Evolutionary conservation across 192 early-diverging fungal genomes (phyloP), one percentile per base, ranked within the genome.

Genomic region (Blastocladiella britannica): DNA sequence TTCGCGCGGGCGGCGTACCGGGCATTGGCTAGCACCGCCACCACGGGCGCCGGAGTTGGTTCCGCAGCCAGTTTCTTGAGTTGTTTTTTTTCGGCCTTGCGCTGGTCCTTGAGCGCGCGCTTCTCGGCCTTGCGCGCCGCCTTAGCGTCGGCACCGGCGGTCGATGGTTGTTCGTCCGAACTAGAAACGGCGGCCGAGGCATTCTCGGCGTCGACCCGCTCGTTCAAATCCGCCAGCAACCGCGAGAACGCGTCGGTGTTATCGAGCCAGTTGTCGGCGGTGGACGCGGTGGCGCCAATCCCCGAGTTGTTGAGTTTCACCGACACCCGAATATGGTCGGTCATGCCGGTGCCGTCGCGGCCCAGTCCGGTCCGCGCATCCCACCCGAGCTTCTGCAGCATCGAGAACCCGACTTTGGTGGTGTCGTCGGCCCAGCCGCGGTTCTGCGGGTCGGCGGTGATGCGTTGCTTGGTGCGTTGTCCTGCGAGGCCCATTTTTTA

Each of bases 331-430:
- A 97, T 76, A 62, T 97, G 84, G 43, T 87, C 82, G 51, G 74
- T 73, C 37, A 66, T 63, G 58, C 94, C 94, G 61, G 90, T 80
- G 63, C 88, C 85, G 54, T 92, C 84, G 24, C 71, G 70, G 9
- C 94, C 94, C 1, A 97, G 73, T 12, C 94, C 94, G 59, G 89
- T 91, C 37, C 91, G 91, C 27, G 85, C 86, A 23, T 71, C 65
- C 94, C 94, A 97, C 0, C 94, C 94, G 91, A 97, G 93, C 62
- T 93, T 91, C 58, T 81, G 68, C 51, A 97, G 75, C 83, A 97
- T 86, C 55, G 81, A 80, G 66, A 83, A 82, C 29, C 94, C 92
- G 67, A 88, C 87, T 55, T 88, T 87, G 56, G 57, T 67, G 61
- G 81, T 81, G 64, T 92, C 87, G 59, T 83, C 80, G 55, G 79